phyloP scores from a whole-genome alignment of 202 grass and related monocot genomes.

The Musa balbisiana region DNA sequence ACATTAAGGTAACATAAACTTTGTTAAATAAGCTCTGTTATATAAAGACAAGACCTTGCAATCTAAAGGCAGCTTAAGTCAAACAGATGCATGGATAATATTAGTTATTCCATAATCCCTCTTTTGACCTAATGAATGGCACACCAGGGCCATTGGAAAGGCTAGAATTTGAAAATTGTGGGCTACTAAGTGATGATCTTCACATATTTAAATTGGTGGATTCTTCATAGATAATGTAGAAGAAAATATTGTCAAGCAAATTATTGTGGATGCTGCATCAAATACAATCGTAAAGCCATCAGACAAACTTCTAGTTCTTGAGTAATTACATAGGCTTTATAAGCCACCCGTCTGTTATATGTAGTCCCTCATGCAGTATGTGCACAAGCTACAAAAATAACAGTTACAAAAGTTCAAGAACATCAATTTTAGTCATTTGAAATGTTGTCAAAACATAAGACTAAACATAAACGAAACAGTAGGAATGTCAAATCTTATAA shows the following conservation, averaged over 20 bases:
- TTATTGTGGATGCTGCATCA: too few species aligned
- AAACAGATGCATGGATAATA: too few species aligned
- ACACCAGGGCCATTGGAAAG: neutral
- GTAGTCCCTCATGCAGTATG: neutral
- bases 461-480: neutral
- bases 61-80: neutral
- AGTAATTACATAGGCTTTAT: neutral
- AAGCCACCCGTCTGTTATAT: neutral
- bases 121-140: neutral
- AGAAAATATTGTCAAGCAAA: too few species aligned
- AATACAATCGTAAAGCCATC: neutral
- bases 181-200: too few species aligned
- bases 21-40: neutral
- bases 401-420: neutral
- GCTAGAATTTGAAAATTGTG: too few species aligned
- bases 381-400: neutral
- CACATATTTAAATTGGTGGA: too few species aligned
- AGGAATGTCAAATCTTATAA: neutral
- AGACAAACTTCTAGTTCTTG: neutral
- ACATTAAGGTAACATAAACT: neutral
- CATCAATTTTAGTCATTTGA: neutral
- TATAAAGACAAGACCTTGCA: neutral
- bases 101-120: neutral
- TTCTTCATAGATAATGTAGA: too few species aligned
- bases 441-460: neutral